These are phyloP conservation scores for Serendipita indica DNA, from an alignment of 768 basidiomycete genomes.

Conservation along the genomic window DNA sequence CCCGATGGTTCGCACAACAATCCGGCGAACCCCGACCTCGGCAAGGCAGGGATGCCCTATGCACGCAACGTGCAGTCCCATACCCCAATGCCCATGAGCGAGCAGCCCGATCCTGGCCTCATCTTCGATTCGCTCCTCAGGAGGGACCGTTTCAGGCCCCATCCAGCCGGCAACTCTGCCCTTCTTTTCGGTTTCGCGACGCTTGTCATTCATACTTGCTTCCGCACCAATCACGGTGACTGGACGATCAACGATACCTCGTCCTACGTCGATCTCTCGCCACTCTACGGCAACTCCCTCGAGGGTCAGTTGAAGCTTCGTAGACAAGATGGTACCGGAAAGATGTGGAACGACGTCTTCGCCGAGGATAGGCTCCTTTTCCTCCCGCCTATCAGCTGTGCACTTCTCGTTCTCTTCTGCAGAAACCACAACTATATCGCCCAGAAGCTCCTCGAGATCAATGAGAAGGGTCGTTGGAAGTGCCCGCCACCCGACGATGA, in stretches of 20 bases:
- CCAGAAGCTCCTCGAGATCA: conserved; percentile 59
- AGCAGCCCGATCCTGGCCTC: conserved; percentile 35
- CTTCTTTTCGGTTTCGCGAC: conserved; percentile 47
- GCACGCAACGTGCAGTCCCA: conserved; percentile 37
- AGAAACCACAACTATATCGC: conserved; percentile 69
- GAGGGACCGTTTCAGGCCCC: conserved; percentile 25
- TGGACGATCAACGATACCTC: conserved; percentile 36
- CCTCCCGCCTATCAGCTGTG: conserved; percentile 63
- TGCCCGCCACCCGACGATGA: conserved; percentile 28
- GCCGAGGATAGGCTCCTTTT: conserved; percentile 64
- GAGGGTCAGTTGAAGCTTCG: conserved; percentile 19
- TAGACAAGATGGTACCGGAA: conserved; percentile 37
- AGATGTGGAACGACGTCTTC: conserved; percentile 55
- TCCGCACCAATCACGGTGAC: conserved; percentile 33
- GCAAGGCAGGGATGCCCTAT: conserved; percentile 48
- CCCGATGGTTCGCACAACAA: conserved; percentile 51
- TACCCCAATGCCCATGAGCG: conserved; percentile 26
- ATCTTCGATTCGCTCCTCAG: conserved; percentile 28
- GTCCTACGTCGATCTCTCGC: conserved; percentile 42
- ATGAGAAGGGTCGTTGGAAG: conserved; percentile 50
- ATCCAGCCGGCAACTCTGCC: conserved; percentile 24
- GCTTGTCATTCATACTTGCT: conserved; percentile 52
- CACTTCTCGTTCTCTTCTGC: conserved; percentile 69
- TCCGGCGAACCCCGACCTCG: conserved; percentile 37
- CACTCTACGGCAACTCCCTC: conserved; percentile 38